Evolutionary conservation across 2,329 filamentous ascomycete genomes (phyloP), one percentile per base, ranked within the genome.

Genomic region (Aureobasidium mangrovei): DNA sequence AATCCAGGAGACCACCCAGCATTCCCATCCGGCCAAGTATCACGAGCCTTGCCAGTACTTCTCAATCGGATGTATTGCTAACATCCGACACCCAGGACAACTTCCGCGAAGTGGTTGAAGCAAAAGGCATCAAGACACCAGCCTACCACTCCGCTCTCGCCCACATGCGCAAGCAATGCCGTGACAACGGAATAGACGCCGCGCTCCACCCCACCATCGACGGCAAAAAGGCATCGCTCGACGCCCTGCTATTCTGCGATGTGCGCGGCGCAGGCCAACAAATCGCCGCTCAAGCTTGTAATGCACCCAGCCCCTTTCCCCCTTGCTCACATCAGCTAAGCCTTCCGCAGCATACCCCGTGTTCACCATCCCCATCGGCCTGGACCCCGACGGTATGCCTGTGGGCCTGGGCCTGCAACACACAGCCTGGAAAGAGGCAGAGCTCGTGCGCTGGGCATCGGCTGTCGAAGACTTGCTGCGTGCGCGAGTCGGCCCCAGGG

Each of bases 361-460:
- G 12, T 60, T 66, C 38, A 62, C 57, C 7, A 58, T 67, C 12
- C 65, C 65, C 1, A 61, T 67, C n/a, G 64, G 64, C 8, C 49
- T 65, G 1, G 64, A 66, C 43, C 41, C 60, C 1, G 60, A 75
- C 3, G 79, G 80, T 5, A 82, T 84, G 78, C 80, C 80, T 0
- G 82, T 81, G 58, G 81, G 81, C 1, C 65, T 85, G 28, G 79
- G 74, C 0, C 70, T 85, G 3, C 64, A 67, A 41, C 64, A 66
- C 33, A 60, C 60, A 4, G 63, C 64, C 2, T 66, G 64, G 64
- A 56, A 60, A 38, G 63, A 65, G 48, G 62, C 58, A 39, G 55
- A 49, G n/a, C 48, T 67, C n/a, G 58, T 67, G 18, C 64, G 60
- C 48, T 67, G 64, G 64, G 64, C 72, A 7, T 67, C 78, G 62